Evolutionary conservation across 257 asterid species (phyloP), one percentile per base, ranked within the genome.

Genomic region (Salvia rosmarinus): DNA sequence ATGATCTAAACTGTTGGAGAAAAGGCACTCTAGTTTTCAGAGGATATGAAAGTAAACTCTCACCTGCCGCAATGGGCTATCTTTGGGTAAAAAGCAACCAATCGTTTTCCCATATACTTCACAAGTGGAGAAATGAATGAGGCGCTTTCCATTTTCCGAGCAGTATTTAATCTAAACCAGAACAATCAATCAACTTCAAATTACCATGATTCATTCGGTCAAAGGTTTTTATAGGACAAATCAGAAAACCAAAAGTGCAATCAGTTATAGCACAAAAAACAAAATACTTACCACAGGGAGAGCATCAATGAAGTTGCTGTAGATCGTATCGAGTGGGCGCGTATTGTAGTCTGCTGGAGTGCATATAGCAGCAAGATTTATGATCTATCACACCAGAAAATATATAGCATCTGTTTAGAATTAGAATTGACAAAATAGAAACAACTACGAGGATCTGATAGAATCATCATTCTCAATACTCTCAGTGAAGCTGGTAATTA

Each of bases 271-370:
- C 54, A 43, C 3, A n/a, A 20, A 71, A 25, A n/a, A n/a, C n/a
- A n/a, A 25, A 74, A 64, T 21, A 61, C 86, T 42, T 78, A 91
- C 97, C 87, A 91, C 95, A 0, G n/a, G 98, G 67, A 91, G 89
- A 59, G 98, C 98, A 80, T 91, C 98, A 57, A 85, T 83, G 80
- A 91, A 91, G 78, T 91, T 91, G 94, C 96, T 91, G 86, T 86
- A 89, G 61, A 91, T 91, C 10, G 98, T 91, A 79, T 91, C 98
- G n/a, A n/a, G 92, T 0, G 98, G 98, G 50, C 97, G 92, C 0
- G 95, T 91, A 60, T 91, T 91, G 82, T 91, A 91, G 76, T 91
- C 97, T 1, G 96, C 96, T 71, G 98, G 98, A 65, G 98, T 91
- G 82, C 98, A 91, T 73, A 91, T 89, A 81, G 98, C 96, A 30